Evolutionary conservation across 1,139 yeast species (phyloP), one percentile per base, ranked within the genome.

Genomic region (Arxiozyma slooffiae): DNA sequence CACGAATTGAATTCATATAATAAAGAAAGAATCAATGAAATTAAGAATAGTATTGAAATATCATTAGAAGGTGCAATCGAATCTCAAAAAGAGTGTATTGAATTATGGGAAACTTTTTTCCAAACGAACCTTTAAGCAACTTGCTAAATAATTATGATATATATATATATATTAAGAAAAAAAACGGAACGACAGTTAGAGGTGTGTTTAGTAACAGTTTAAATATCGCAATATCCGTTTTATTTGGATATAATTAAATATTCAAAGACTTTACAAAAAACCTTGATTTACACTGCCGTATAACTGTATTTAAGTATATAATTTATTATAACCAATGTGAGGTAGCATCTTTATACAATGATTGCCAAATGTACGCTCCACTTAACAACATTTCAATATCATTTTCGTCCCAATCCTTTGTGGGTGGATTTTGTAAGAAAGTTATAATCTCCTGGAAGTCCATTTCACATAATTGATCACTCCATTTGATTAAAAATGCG

Each of bases 281-380:
- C n/a, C 39, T 3, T 3, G 4, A 17, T 17, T 20, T 38, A 17
- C n/a, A 17, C 8, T 17, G 2, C 8, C 4, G 6, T 11, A n/a
- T 38, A 38, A 38, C 21, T 38, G 3, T 30, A 30, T 30, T 21
- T 39, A 17, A 21, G 20, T 39, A 21, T 16, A 39, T 39, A 21
- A 21, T 20, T n/a, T 41, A 14, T 49, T 42, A 59, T 24, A 53
- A 75, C 62, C 88, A 75, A 68, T 86, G 95, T 1, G 95, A 96
- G 18, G 83, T 71, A 3, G 96, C 96, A 64, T 88, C 86, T 63
- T 86, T 87, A 65, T 86, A 92, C 47, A 94, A 73, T 52, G 94
- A 82, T 68, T 90, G 97, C 97, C 97, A 92, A 63, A 92, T 87
- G 66, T 81, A 92, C 0, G 97, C 98, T 67, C 94, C 97, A 68